Evolutionary conservation across 257 asterid species (phyloP), one percentile per base, ranked within the genome.

Genomic region (Eucommia ulmoides): DNA sequence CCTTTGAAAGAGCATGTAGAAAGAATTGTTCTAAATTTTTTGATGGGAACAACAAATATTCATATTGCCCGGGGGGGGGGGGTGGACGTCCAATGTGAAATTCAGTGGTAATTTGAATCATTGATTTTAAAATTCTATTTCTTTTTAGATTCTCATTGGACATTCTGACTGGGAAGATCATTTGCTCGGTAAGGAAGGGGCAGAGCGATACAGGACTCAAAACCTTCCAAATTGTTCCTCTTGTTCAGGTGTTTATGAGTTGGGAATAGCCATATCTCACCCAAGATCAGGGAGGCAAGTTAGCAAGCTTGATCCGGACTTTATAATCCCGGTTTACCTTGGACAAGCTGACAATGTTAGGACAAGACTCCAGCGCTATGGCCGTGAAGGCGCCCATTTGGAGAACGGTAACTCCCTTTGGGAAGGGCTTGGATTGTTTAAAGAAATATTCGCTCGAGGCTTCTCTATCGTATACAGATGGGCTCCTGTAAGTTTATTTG

Each of bases 321-420:
- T 60, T 53, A 69, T 83, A 20, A 57, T 77, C 62, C 83, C 88
- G 56, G 94, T 83, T 55, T 91, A 91, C 78, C 76, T 91, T 22
- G 98, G 98, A 54, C 88, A 85, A 68, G 75, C 98, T 42, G 93
- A 80, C 60, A 91, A 79, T 63, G 86, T 86, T 53, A 74, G 98
- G 65, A 83, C 54, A 56, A 72, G 98, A 59, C 61, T 91, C 25
- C 98, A 86, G 73, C 91, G 67, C 49, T 91, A 91, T 64, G 98
- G 98, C 41, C 96, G 98, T 24, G 93, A 79, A 24, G 98, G 96
- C n/a, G 61, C 81, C 23, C 98, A 91, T 74, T 72, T 91, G 72
- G 94, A 74, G 63, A 79, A 65, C 51, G 76, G 78, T 52, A 57
- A 54, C 59, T 46, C 38, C 14, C 29, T 68, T 8, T 44, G 17